Evolutionary conservation across 2,329 filamentous ascomycete genomes (phyloP).

Genomic region (Colletotrichum tanaceti): DNA sequence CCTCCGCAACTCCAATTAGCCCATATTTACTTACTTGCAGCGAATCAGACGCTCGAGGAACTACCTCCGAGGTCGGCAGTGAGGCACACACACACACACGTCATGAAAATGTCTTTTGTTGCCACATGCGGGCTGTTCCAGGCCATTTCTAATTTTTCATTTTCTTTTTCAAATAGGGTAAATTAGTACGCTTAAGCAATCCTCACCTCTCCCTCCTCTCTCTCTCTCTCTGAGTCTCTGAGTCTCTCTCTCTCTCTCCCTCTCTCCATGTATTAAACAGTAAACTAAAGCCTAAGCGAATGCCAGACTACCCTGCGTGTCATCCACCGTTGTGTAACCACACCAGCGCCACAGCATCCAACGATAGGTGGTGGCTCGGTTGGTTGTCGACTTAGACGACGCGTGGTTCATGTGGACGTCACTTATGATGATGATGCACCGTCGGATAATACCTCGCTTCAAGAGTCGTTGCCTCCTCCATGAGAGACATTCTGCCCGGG

Average conservation of each 20-base stretch:
- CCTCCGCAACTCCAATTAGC: background rate
- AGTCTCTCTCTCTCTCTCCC: too few species aligned
- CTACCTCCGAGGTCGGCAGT: too few species aligned
- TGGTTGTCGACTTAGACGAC: background rate
- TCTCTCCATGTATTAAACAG: too few species aligned
- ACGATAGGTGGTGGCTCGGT: too few species aligned
- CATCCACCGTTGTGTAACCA: constrained; percentile 15
- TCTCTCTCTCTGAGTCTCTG: too few species aligned
- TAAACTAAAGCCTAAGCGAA: background rate
- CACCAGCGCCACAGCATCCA: background rate
- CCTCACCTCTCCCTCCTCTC: constrained; percentile 7
- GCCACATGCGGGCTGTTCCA: constrained; percentile 6
- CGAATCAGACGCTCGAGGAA: background rate
- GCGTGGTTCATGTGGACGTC: background rate
- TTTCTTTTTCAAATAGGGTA: background rate
- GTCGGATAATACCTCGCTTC: background rate
- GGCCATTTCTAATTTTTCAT: background rate
- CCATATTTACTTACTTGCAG: background rate
- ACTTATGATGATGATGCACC: background rate
- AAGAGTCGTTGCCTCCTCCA: too few species aligned
- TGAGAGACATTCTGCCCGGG: background rate
- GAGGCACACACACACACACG: background rate
- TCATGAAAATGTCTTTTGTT: constrained; percentile 23
- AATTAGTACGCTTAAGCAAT: constrained; percentile 19
- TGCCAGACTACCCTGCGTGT: constrained; percentile 6